phyloP scores from a whole-genome alignment of 257 asterid species.

The Nyctanthes arbortristis region DNA sequence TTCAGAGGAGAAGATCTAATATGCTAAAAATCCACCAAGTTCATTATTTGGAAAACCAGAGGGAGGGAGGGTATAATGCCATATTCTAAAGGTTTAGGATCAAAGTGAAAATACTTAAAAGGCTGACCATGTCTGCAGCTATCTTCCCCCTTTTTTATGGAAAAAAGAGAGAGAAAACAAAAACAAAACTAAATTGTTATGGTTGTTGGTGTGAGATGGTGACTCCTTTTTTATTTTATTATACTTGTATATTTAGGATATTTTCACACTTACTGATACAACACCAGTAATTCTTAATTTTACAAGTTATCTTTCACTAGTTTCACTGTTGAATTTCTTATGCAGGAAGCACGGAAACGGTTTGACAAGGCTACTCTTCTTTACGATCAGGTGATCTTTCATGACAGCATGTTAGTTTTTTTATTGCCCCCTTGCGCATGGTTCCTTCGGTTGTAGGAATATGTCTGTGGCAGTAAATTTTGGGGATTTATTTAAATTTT shows the following conservation, averaged over 20 bases:
- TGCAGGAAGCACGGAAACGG: constrained; percentile 97
- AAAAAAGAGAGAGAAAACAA: too few relatives aligned
- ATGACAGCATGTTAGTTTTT: constrained; percentile 4
- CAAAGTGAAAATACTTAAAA: too few relatives aligned
- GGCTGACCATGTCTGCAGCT: too few relatives aligned
- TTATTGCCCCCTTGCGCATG: constrained; percentile 4
- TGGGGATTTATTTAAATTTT: neutral
- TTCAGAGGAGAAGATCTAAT: too few relatives aligned
- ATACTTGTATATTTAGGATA: neutral
- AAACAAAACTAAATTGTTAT: too few relatives aligned
- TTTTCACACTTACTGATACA: neutral
- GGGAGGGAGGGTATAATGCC: too few relatives aligned
- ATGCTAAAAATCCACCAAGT: too few relatives aligned
- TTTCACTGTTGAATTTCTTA: constrained; percentile 32
- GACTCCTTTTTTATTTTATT: too few relatives aligned
- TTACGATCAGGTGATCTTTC: constrained; percentile 85
- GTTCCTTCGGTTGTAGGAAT: neutral
- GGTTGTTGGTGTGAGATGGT: too few relatives aligned
- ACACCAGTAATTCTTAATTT: neutral
- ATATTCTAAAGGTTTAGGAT: too few relatives aligned
- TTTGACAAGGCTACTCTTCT: constrained; percentile 97
- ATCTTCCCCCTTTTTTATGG: too few relatives aligned
- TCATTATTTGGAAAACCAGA: too few relatives aligned
- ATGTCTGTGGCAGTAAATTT: neutral
- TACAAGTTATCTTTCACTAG: constrained; percentile 5